phyloP scores from a whole-genome alignment of 805 yeast genomes.

The Candida koratica region DNA sequence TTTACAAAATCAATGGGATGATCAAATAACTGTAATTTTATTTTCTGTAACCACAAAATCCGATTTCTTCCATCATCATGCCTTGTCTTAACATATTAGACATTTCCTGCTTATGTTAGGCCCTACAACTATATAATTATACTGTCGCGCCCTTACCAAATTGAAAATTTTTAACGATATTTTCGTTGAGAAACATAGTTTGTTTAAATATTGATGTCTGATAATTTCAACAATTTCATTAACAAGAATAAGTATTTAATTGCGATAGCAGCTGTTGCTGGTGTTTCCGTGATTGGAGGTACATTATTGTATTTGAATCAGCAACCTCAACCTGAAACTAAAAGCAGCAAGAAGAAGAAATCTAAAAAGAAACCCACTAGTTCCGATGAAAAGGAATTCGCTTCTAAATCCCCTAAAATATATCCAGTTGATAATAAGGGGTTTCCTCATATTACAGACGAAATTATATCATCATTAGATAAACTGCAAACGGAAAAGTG shows the following conservation, averaged over 20 bases:
- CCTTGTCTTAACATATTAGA: too few relatives aligned
- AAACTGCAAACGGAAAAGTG: constrained; percentile 54
- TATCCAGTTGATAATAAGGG: constrained; percentile 58
- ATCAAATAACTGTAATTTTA: too few relatives aligned
- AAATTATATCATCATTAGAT: constrained; percentile 41
- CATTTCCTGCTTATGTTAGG: too few relatives aligned
- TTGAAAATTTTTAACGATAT: constrained; percentile 9
- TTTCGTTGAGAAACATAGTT: constrained; percentile 5
- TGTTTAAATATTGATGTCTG: constrained; percentile 1
- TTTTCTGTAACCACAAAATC: too few relatives aligned
- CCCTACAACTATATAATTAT: too few relatives aligned
- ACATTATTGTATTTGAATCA: constrained; percentile 44
- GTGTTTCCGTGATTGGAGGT: constrained; percentile 61
- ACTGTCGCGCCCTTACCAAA: constrained; percentile 3
- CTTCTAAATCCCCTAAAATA: constrained; percentile 13
- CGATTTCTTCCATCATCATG: too few relatives aligned
- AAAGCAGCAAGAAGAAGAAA: constrained; percentile 32
- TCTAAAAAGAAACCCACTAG: constrained; percentile 47
- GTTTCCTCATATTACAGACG: constrained; percentile 53
- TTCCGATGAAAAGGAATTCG: constrained; percentile 17
- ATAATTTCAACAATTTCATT: constrained; percentile 29
- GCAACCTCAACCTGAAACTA: constrained; percentile 16
- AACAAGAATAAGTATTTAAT: constrained; percentile 60
- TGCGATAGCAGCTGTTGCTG: constrained; percentile 55
- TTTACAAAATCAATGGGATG: too few relatives aligned